Conservation (phyloP, 495 filamentous ascomycete species). For the Penicillium soppii region DNA sequence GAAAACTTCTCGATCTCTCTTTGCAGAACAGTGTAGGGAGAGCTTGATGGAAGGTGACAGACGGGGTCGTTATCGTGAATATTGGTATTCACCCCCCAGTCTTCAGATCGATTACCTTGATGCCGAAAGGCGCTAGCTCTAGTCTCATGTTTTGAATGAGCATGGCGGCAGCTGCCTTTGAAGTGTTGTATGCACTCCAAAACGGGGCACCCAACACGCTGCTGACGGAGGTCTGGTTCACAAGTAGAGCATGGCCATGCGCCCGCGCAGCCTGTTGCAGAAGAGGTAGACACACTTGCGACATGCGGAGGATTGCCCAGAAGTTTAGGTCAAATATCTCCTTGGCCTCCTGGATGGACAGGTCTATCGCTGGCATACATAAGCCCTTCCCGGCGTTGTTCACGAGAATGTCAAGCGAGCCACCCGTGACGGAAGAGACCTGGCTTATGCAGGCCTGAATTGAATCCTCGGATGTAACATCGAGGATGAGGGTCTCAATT, state of each 20-base stretch:
- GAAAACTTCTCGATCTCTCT: too few relatives aligned
- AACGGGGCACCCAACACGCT: slow-evolving; percentile 58
- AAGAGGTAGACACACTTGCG: slow-evolving; percentile 42
- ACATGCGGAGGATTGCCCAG: slow-evolving; percentile 32
- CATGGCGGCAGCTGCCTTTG: not conserved
- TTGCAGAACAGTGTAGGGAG: too few relatives aligned
- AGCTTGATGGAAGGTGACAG: too few relatives aligned
- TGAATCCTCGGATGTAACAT: slow-evolving; percentile 33
- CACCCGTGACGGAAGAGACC: too few relatives aligned
- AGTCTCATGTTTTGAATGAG: slow-evolving; percentile 41
- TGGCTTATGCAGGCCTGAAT: slow-evolving; percentile 19
- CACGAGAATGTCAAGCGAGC: slow-evolving; percentile 43
- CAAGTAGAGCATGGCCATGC: too few relatives aligned
- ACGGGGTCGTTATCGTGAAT: too few relatives aligned
- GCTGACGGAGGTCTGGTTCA: slow-evolving; percentile 27
- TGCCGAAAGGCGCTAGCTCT: slow-evolving; percentile 49
- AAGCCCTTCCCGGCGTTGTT: slow-evolving; percentile 40
- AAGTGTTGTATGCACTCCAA: slow-evolving; percentile 1
- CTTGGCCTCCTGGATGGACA: slow-evolving; percentile 31
- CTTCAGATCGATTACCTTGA: slow-evolving; percentile 9
- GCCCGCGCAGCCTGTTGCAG: slow-evolving; percentile 38
- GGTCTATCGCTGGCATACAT: slow-evolving; percentile 35
- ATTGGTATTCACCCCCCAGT: too few relatives aligned
- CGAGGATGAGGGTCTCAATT: slow-evolving; percentile 32
- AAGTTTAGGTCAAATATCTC: slow-evolving; percentile 48